Evolutionary conservation across 2,329 filamentous ascomycete species (phyloP), one percentile per base, ranked within the genome.

Genomic region (Dothideomycetes sp.): DNA sequence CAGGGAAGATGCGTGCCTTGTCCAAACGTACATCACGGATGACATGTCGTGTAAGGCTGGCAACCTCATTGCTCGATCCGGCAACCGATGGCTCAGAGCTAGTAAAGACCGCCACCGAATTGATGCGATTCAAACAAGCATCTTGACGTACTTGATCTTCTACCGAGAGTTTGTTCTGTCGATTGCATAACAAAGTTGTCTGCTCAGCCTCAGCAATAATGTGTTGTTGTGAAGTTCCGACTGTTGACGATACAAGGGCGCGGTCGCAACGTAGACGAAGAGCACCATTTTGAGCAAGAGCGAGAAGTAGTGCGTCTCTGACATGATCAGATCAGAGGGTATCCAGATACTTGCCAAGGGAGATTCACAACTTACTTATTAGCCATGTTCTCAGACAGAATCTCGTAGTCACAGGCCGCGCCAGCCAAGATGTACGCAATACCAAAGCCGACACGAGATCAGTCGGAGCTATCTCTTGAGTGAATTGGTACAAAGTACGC

Each of bases 121-220:
- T 49, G 17, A 54, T 51, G 16, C 47, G 63, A 27, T 51, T 61
- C 58, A 60, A 47, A 33, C 53, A 27, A 43, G 54, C 30, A 57
- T 56, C 37, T 46, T 53, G 24, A 13, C 19, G 30, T n/a, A n/a
- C n/a, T n/a, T n/a, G n/a, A n/a, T n/a, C n/a, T n/a, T n/a, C n/a
- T n/a, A n/a, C n/a, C n/a, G n/a, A n/a, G n/a, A n/a, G n/a, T n/a
- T n/a, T n/a, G n/a, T n/a, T n/a, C n/a, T n/a, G n/a, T n/a, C n/a
- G n/a, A n/a, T n/a, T n/a, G n/a, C n/a, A n/a, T n/a, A n/a, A n/a
- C n/a, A n/a, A n/a, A 10, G 45, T 15, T 15, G 49, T 39, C 15
- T 55, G 50, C 2, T 59, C 62, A 6, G 60, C 58, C 45, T 64
- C 61, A 15, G 58, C 59, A 5, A 64, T 50, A 19, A 63, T 52